Evolutionary conservation across 176 grass and related monocot species (phyloP), one percentile per base, ranked within the genome.

Genomic region (Rhynchospora breviuscula): DNA sequence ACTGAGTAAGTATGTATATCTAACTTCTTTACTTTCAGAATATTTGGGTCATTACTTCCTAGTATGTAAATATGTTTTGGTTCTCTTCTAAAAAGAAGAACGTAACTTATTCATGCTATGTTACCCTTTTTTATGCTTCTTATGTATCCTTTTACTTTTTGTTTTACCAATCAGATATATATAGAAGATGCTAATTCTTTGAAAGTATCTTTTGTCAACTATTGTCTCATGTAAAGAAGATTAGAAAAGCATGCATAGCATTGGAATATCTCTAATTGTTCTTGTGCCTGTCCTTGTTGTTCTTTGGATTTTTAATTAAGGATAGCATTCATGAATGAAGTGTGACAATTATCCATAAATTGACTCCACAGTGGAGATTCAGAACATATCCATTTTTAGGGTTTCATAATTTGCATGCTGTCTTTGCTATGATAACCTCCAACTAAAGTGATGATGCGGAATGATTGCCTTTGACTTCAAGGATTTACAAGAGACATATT

Each of bases 1-100:
- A 62, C 87, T 81, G 85, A 93, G 3, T 40, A 40, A 89, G 90
- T 92, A 51, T 15, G 88, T 31, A 79, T 64, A 79, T 77, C 58
- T 86, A 9, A 18, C 51, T 63, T 57, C 2, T 84, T 7, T 75
- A 58, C 49, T 88, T 60, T 61, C 81, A n/a, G 10, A 72, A 54
- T 51, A 43, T 44, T 73, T 73, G 18, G 69, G 6, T 72, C 48
- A 66, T 4, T 66, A 11, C 68, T 48, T 21, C 67, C 35, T 12
- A 45, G 18, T 13, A 71, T 19, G 43, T 46, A 46, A 5, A 10
- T 15, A 59, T n/a, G 15, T 48, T 21, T 73, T 73, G 44, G 45
- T 23, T 4, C 11, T 73, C 23, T 73, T 5, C 29, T 2, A 33
- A 66, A 40, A 40, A 40, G 35, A 40, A 40, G 4, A 40, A 40